phyloP scores from a whole-genome alignment of 1,284 basidiomycete species.

The Ustilago cynodontis region DNA sequence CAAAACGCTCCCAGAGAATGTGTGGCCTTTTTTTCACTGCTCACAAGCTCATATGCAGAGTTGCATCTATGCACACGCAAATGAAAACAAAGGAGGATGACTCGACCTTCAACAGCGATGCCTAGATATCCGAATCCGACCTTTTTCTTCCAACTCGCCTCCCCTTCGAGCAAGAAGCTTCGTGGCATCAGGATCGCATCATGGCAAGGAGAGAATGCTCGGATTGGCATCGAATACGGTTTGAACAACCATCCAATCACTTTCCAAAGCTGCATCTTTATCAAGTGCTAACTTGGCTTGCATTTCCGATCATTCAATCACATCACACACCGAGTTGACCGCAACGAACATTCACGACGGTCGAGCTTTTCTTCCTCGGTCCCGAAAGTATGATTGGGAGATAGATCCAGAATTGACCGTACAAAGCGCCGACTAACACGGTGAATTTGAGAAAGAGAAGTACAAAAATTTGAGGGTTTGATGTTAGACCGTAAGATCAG shows the following conservation, averaged over 20 bases:
- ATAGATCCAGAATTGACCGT: background rate
- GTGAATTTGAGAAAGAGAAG: no score
- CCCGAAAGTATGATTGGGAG: background rate
- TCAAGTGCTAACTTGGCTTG: background rate
- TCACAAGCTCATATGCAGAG: background rate
- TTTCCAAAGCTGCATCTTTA: background rate
- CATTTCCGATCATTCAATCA: conserved; percentile 12
- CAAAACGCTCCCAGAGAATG: background rate
- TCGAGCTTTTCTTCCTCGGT: no score
- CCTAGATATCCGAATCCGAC: background rate
- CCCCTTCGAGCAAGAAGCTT: background rate
- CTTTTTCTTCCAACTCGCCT: background rate
- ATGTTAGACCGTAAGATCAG: no score
- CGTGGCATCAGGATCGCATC: background rate
- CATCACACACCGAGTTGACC: background rate
- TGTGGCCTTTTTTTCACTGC: background rate
- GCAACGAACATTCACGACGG: background rate
- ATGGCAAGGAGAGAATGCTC: no score
- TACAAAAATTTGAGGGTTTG: no score
- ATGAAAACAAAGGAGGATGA: background rate
- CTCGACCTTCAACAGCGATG: background rate
- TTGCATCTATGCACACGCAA: background rate
- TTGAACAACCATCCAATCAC: background rate
- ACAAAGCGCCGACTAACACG: background rate
- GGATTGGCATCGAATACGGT: no score